phyloP scores from a whole-genome alignment of 306 rosid species.

The Boehmeria nivea region DNA sequence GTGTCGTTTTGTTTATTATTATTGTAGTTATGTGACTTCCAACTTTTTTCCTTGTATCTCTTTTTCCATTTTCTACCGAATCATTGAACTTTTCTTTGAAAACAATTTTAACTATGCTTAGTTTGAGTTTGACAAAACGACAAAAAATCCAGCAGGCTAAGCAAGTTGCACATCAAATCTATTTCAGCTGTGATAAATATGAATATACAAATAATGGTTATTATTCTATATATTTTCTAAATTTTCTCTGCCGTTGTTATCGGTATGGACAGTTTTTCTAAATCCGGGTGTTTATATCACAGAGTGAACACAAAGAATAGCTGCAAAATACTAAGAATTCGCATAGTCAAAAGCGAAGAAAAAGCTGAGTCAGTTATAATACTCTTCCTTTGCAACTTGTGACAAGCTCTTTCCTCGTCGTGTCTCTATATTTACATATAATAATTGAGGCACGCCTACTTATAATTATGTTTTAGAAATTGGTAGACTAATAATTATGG shows the following conservation, averaged over 20 bases:
- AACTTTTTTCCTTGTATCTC: no score
- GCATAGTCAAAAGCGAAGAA: slow-evolving; percentile 4
- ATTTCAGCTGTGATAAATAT: not conserved
- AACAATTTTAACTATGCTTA: not conserved
- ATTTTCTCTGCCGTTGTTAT: no score
- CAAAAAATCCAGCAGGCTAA: slow-evolving; percentile 7
- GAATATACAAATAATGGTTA: not conserved
- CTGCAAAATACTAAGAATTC: not conserved
- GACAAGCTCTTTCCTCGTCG: not conserved
- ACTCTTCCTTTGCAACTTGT: not conserved
- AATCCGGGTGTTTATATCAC: not conserved
- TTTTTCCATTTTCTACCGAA: not conserved
- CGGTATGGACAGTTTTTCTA: not conserved
- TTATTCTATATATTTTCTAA: not conserved
- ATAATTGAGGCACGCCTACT: no score
- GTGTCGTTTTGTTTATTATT: not conserved
- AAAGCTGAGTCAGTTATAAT: not conserved
- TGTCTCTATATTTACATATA: no score
- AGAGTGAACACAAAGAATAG: slow-evolving; percentile 5
- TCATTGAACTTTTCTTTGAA: slow-evolving; percentile 5
- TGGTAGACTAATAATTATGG: no score
- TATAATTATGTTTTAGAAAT: no score
- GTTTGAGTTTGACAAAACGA: slow-evolving; percentile 2
- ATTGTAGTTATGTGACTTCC: not conserved
- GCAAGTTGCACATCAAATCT: slow-evolving; percentile 5